Evolutionary conservation across 2,329 filamentous ascomycete species (phyloP), one percentile per base, ranked within the genome.

Genomic region (Curvularia hawaiiensis): DNA sequence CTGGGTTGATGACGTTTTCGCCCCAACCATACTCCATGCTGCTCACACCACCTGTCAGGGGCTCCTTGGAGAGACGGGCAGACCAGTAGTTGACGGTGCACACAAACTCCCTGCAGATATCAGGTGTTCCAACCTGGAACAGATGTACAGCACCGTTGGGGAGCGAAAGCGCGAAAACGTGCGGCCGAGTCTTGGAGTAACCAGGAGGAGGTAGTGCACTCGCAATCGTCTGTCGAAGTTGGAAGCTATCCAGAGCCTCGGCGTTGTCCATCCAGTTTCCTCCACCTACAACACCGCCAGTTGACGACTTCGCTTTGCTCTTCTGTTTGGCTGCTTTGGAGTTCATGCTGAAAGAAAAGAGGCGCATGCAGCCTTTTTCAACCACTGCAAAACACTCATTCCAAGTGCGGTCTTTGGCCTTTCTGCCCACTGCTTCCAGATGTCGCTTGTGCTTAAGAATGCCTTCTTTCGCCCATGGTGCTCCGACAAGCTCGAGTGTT

Each of bases 191-290:
- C 70, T 96, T 92, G 33, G 92, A 97, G 77, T 98, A 98, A 11
- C 95, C 95, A 0, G 95, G 94, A 0, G 92, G 85, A 9, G 95
- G 95, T 14, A 99, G 84, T 0, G 90, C 88, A 54, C 92, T 97
- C 11, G 95, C 95, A 63, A 98, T 90, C 0, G 93, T 96, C 75
- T 98, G 93, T 20, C 93, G 87, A 8, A 99, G 85, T 43, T 90
- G 88, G 75, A 97, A 98, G 20, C 89, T 90, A 67, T 91, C 93
- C 10, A 97, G 82, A 63, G 88, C 91, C 63, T 96, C 92, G 5
- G 95, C 95, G 72, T 96, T 98, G 66, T 97, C 93, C 75, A 94
- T 94, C 95, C 95, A 99, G 75, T 99, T 98, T 24, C 95, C 95
- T 59, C 95, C 95, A 64, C 95, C 95, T 2, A 98, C 95, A 7